These are phyloP conservation scores for Geosmithia putterillii DNA, from an alignment of 2,329 filamentous ascomycete species.

Conservation along the genomic window DNA sequence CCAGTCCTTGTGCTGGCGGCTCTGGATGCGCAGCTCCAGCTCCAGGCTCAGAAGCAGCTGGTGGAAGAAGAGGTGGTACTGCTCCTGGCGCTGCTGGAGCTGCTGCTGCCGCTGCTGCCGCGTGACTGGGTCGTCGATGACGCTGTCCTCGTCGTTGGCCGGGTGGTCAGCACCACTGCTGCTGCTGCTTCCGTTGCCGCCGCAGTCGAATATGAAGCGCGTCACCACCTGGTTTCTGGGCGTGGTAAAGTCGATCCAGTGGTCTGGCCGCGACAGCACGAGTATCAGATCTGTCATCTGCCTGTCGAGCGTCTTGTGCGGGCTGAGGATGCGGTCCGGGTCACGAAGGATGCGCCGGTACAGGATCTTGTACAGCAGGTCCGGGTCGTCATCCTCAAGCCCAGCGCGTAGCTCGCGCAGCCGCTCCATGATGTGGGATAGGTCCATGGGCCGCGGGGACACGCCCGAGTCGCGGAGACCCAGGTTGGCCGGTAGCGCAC, in stretches of 20 bases:
- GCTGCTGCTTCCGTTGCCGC: not conserved
- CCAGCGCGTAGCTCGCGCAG: constrained; percentile 44
- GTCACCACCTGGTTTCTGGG: constrained; percentile 62
- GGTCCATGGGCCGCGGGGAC: constrained; percentile 46
- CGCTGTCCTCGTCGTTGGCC: not conserved
- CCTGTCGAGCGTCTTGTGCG: constrained; percentile 52
- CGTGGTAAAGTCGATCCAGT: constrained; percentile 63
- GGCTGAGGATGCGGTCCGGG: constrained; percentile 46
- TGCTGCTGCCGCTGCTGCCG: constrained; percentile 21
- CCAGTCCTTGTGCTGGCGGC: constrained; percentile 44
- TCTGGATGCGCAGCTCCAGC: constrained; percentile 58
- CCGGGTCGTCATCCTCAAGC: constrained; percentile 43
- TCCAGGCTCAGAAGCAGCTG: constrained; percentile 65
- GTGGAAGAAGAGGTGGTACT: constrained; percentile 59
- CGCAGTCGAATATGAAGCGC: constrained; percentile 53
- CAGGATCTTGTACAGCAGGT: constrained; percentile 49
- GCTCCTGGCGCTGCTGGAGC: constrained; percentile 16
- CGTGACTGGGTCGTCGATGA: no score
- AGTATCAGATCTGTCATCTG: constrained; percentile 64
- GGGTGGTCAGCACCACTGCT: not conserved
- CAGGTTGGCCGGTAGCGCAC: constrained; percentile 40
- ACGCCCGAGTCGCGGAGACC: constrained; percentile 46
- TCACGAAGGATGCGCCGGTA: constrained; percentile 58
- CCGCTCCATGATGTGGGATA: constrained; percentile 45
- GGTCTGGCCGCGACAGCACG: constrained; percentile 49